Base-by-base conservation (phyloP, 164 flowering plant genomes). In the Echeveria elegans region DNA sequence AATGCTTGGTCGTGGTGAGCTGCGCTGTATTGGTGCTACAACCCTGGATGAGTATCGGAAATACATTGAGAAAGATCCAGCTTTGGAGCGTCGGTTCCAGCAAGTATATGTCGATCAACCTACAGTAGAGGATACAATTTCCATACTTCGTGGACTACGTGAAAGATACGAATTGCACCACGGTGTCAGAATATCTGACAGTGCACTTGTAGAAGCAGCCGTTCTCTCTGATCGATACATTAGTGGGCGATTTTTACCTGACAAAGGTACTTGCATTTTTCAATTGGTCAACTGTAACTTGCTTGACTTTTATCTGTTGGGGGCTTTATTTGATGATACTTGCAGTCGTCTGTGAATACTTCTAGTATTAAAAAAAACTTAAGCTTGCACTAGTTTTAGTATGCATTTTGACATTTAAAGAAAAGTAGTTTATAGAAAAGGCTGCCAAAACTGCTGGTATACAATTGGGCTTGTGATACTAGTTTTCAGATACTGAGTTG, bases 51-150 rank as follows among this genome's bases (percentile, higher is more conserved):
- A 90, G 73, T 88, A 90, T 64, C 78, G 92, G 69, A 90, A 90
- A 69, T 88, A 90, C 71, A 87, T 86, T 65, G 97, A 90, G 80
- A 90, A 90, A 66, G 95, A 90, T 85, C 88, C 95, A 61, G 90
- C 95, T 2, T 86, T 90, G 41, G 95, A 90, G 73, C 76, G 97
- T 47, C 73, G 95, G 26, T 87, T 90, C 70, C 97, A 90, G 67
- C 94, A 88, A 53, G 94, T 90, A 40, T 86, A 82, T 79, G 97
- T 88, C 34, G 88, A 85, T 19, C 89, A 88, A 66, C 92, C 94
- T 0, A 86, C 89, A 71, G 87, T 86, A 26, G 7, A 73, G 2
- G 92, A 90, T 29, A 84, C 97, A 0, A 79, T 90, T 0, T 84
- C 79, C 71, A 90, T 88, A 15, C 87, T 90, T 53, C 74, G 97